Evolutionary conservation across 495 filamentous ascomycete species (phyloP).

Genomic region (Neurospora intermedia): DNA sequence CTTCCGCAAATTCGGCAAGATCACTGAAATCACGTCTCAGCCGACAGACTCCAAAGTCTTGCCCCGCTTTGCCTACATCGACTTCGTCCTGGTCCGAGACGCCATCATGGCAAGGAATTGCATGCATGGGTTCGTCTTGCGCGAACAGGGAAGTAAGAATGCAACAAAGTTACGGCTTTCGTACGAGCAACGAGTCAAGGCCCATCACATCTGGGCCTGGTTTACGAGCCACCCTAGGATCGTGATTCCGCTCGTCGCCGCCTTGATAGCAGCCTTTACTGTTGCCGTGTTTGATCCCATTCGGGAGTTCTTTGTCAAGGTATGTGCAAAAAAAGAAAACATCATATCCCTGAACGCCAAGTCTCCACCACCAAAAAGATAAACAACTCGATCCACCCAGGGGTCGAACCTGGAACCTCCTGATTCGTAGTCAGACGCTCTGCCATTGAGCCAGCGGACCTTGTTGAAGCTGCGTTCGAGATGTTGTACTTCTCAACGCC

Average conservation of each 20-base stretch:
- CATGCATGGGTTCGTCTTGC: constrained; percentile 71
- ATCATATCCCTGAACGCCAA: not conserved
- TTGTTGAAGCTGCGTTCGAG: not conserved
- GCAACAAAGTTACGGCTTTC: constrained; percentile 67
- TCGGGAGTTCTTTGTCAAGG: constrained; percentile 80
- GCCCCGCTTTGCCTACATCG: constrained; percentile 68
- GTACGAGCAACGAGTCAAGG: constrained; percentile 67
- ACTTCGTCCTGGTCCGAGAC: constrained; percentile 58
- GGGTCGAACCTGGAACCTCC: not conserved
- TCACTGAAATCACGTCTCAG: constrained; percentile 68
- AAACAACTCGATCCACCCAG: not conserved
- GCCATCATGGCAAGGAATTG: constrained; percentile 87
- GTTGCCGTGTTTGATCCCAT: constrained; percentile 90
- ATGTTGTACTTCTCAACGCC: not conserved
- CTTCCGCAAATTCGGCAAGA: constrained; percentile 85
- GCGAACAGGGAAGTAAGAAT: constrained; percentile 61
- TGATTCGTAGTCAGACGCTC: not conserved
- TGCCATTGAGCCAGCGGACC: not conserved
- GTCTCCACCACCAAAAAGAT: not conserved
- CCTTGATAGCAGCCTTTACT: constrained; percentile 69
- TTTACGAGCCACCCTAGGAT: constrained; percentile 79
- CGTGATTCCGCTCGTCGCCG: constrained; percentile 72
- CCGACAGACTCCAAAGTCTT: constrained; percentile 71
- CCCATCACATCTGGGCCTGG: constrained; percentile 79
- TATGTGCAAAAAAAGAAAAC: not conserved